These are phyloP conservation scores for Microdochium bolleyi DNA, from an alignment of 2,329 filamentous ascomycete genomes.

Conservation along the genomic window DNA sequence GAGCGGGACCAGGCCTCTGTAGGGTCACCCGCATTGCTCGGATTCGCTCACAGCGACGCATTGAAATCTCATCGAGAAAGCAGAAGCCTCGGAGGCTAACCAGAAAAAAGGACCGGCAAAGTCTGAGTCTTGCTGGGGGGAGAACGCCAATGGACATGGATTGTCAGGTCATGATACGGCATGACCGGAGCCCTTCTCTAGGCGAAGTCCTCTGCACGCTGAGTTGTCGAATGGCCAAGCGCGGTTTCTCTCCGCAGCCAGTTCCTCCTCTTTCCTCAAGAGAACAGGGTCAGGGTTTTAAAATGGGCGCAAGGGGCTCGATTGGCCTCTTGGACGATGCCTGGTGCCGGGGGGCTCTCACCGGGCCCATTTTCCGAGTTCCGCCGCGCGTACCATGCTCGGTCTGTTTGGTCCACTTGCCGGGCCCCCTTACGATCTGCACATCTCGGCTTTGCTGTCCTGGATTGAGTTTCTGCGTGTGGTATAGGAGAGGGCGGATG, in stretches of 20 bases:
- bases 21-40: not conserved
- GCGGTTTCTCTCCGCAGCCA: not conserved
- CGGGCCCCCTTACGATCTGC: not conserved
- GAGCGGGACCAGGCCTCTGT: not conserved
- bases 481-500: no score
- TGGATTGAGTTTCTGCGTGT: not conserved
- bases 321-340: not conserved
- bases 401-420: not conserved
- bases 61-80: no score
- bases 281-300: not conserved
- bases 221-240: not conserved
- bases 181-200: no score
- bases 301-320: not conserved
- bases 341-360: not conserved
- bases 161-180: no score
- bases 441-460: not conserved
- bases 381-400: not conserved
- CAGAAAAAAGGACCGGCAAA: no score
- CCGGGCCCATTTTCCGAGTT: not conserved
- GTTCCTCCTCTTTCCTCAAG: not conserved
- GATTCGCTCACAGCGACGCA: not conserved
- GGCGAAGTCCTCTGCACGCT: no score
- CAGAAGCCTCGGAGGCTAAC: no score
- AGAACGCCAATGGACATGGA: no score
- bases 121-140: no score